Evolutionary conservation across 1,284 basidiomycete genomes (phyloP), one percentile per base, ranked within the genome.

Genomic region (Apiotrichum veenhuisii): DNA sequence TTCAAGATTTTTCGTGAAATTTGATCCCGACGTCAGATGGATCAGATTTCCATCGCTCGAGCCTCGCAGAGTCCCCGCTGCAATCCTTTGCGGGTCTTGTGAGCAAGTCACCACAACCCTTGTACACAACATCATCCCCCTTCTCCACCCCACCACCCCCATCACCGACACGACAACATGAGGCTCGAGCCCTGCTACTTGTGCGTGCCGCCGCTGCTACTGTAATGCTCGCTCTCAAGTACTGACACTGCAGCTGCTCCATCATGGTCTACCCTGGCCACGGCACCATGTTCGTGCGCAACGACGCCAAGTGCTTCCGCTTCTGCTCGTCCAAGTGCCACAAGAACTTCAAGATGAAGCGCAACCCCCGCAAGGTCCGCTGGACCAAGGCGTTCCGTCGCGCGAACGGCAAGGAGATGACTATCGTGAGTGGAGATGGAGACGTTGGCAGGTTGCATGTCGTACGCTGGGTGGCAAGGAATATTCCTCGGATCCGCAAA

Each of bases 371-470:
- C 64, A 99, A 99, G 80, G 94, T 99, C 50, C 85, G 91, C 70
- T 99, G 96, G 96, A 99, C 96, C 54, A 99, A 99, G 79, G 96
- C 96, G 18, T 99, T 99, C 85, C 85, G 96, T 68, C 97, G 95
- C 77, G 92, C 96, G 25, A 91, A 93, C 58, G 96, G 96, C 64
- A 99, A 98, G 81, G 96, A 99, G 80, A 99, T 99, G 96, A 95
- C 91, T 15, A 89, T 99, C 71, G 92, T 94, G 71, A 77, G 89
- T 78, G 23, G 27, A 23, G 18, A 15, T 9, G 9, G 41, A 11
- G 41, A 20, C 11, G 25, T 15, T 43, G 42, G 12, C 12, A 7
- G 5, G 10, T 18, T 30, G 25, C 26, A 25, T 25, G 22, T 15
- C 30, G 22, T 17, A 18, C 15, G 37, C 37, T 18, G 37, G 37